Conservation (phyloP, 768 basidiomycete genomes). For the Pulveroboletus sp. region DNA sequence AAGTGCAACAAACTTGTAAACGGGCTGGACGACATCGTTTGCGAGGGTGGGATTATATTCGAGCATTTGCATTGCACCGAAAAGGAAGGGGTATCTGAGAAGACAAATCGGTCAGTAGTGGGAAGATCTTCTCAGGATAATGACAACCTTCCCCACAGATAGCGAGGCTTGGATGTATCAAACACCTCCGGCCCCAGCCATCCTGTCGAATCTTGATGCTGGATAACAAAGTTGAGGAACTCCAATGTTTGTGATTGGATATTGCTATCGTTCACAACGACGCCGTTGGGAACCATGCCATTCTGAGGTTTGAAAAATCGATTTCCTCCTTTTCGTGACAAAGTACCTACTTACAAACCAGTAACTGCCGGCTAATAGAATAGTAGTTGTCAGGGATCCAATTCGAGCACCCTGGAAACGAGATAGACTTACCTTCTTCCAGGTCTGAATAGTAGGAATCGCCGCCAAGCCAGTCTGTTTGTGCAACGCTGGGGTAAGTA, state of each 20-base stretch:
- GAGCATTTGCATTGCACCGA: slow-evolving; percentile 3
- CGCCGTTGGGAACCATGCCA: neutral
- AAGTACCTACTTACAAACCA: neutral
- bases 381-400: neutral
- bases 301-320: neutral
- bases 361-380: neutral
- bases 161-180: neutral
- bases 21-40: neutral
- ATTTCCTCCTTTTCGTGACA: neutral
- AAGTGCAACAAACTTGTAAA: slow-evolving; percentile 48
- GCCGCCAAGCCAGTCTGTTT: slow-evolving; percentile 1
- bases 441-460: neutral
- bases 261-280: neutral
- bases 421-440: neutral
- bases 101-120: neutral
- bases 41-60: slow-evolving; percentile 1
- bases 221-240: neutral
- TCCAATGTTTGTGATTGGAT: slow-evolving; percentile 1
- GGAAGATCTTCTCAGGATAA: neutral
- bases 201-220: slow-evolving; percentile 1
- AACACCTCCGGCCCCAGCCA: slow-evolving; percentile 3
- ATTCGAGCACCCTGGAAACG: too few relatives aligned
- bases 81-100: slow-evolving; percentile 5
- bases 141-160: slow-evolving; percentile 3
- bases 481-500: neutral